Percentiles rank a stretch among this genome's conserved stretches.
Evolutionary conservation across 148 eudicot genomes (phyloP).

Genomic region (Rhododendron griersonianum): DNA sequence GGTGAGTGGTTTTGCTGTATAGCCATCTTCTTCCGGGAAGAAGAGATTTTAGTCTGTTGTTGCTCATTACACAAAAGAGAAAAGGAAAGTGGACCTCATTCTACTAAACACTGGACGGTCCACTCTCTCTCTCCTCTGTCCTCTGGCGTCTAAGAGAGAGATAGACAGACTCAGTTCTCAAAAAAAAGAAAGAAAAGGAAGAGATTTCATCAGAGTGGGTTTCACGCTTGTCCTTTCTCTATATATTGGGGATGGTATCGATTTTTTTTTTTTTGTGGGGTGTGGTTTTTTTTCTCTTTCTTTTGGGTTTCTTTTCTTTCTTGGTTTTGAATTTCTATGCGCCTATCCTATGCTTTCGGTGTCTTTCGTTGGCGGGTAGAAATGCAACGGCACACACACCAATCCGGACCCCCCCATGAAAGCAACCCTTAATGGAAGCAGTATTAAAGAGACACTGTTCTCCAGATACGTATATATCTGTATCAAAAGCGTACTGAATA

Average conservation of each 20-base stretch:
- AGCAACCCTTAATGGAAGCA: constrained; percentile 16
- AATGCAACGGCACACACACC: constrained; percentile 16
- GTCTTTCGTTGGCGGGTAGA: constrained; percentile 11
- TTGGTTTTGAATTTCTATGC: neutral
- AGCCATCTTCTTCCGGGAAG: constrained; percentile 31
- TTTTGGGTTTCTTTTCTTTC: neutral
- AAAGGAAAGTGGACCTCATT: constrained; percentile 15
- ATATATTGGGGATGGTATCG: constrained; percentile 6
- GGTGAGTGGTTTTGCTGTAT: constrained; percentile 26
- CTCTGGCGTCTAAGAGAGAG: constrained; percentile 21
- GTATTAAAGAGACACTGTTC: constrained; percentile 35
- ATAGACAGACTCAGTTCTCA: constrained; percentile 21
- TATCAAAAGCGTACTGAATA: neutral
- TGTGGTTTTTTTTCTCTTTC: constrained; percentile 7
- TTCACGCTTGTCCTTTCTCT: constrained; percentile 57
- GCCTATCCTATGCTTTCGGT: constrained; percentile 9
- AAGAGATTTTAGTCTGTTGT: constrained; percentile 13
- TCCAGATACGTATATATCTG: neutral
- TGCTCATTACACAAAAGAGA: constrained; percentile 27
- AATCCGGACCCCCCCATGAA: constrained; percentile 21
- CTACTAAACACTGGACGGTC: constrained; percentile 5
- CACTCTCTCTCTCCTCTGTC: constrained; percentile 21
- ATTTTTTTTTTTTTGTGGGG: neutral
- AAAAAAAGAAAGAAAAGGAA: constrained; percentile 23
- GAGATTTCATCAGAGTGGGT: constrained; percentile 37